Conservation (phyloP, 1,139 yeast species). For the Geotrichum cucujoidarum region DNA sequence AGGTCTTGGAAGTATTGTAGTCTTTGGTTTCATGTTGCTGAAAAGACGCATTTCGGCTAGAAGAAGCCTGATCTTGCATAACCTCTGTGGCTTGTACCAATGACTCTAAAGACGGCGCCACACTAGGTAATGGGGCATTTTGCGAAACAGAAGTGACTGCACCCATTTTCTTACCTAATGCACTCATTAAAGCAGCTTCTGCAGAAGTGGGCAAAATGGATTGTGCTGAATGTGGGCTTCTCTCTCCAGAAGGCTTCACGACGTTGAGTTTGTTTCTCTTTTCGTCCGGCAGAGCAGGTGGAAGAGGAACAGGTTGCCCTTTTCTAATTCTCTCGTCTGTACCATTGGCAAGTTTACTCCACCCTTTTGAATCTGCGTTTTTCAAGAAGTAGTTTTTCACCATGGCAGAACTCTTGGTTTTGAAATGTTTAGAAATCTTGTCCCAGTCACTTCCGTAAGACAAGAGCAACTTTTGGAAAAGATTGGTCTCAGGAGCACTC, state of each 20-base stretch:
- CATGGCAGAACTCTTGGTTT: constrained; percentile 81
- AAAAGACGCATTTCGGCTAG: too few relatives aligned
- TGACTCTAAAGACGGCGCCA: too few relatives aligned
- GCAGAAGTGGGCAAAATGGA: constrained; percentile 13
- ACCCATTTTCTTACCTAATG: constrained; percentile 13
- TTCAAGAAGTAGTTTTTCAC: constrained; percentile 75
- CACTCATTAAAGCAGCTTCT: constrained; percentile 16
- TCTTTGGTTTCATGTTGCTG: not conserved
- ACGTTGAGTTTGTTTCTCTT: not conserved
- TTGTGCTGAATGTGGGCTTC: not conserved
- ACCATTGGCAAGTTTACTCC: constrained; percentile 47
- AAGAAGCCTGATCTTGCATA: too few relatives aligned
- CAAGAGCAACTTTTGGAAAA: constrained; percentile 61
- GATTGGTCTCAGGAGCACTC: constrained; percentile 77
- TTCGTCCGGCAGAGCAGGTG: constrained; percentile 21
- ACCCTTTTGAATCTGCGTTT: constrained; percentile 61
- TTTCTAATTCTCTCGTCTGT: constrained; percentile 33
- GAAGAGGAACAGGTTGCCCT: constrained; percentile 25
- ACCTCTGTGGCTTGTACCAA: too few relatives aligned
- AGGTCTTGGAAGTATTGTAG: not conserved
- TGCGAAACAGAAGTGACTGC: too few relatives aligned
- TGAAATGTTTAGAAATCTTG: constrained; percentile 62
- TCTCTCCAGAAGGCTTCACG: not conserved
- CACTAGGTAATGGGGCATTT: not conserved
- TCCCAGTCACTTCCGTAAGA: constrained; percentile 79